Evolutionary conservation across 2,329 filamentous ascomycete genomes (phyloP), one percentile per base, ranked within the genome.

Genomic region (Herpotrichia juniperi): DNA sequence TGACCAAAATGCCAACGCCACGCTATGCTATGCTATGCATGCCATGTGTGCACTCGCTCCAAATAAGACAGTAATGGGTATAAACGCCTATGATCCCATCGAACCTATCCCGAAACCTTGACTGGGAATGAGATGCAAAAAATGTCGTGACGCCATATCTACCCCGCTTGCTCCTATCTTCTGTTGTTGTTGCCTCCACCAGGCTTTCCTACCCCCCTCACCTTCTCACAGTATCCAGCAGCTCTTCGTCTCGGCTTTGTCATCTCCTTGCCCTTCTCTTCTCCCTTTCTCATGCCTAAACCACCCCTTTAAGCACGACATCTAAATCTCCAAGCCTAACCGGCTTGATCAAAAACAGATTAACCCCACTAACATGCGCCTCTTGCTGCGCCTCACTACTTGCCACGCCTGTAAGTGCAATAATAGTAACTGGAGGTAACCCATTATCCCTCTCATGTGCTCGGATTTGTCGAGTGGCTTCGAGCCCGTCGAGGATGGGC

Each of bases 281-380:
- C 16, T 34, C 7, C 16, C 31, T 14, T 34, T 34, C 12, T n/a
- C 4, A 34, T 34, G 31, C 34, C 37, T 40, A 19, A 1, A 70
- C 59, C 0, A 74, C 69, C 6, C 68, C 69, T 12, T 66, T 72
- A 8, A 74, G 61, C 5, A 78, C 60, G 22, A 73, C 73, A 53
- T 78, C 75, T 26, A 81, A 53, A 49, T 79, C 74, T 0, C 71
- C 72, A 42, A 79, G 69, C 6, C 74, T 63, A 7, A 83, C 78
- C 0, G 81, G 81, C 63, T 83, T 83, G 14, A 82, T 82, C 16
- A 85, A 58, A 47, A 83, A 84, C 7, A 83, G 49, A 53, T 85
- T 81, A 6, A 84, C 74, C 0, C 82, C 82, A 43, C 76, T 80
- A 1, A 76, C 78, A 45, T 81, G 77, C 0, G 81, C 81, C 53